Evolutionary conservation across 306 rosid species (phyloP).

Genomic region (Glycine tomentella): DNA sequence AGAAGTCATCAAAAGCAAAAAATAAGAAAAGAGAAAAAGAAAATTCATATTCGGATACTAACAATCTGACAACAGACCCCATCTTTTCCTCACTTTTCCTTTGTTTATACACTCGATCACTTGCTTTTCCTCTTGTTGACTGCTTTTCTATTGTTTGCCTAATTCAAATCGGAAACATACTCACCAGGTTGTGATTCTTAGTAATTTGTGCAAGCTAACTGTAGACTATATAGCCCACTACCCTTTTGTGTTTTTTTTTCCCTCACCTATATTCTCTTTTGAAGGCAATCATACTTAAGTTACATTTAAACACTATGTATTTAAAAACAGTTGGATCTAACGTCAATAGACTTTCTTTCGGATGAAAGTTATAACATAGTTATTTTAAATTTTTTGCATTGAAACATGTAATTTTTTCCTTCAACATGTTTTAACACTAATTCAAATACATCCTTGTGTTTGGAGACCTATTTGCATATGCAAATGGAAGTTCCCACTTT

Average conservation of each 20-base stretch:
- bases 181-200: conserved; percentile 47
- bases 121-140: conserved; percentile 77
- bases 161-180: conserved; percentile 51
- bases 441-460: no score
- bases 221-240: conserved; percentile 48
- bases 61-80: conserved; percentile 62
- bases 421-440: no score
- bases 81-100: conserved; percentile 56
- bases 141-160: conserved; percentile 65
- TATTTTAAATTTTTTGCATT: no score
- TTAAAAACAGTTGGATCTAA: no score
- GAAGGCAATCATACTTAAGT: neutral
- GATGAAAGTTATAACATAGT: no score
- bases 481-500: no score
- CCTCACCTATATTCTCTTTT: neutral
- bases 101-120: conserved; percentile 53
- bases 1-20: conserved; percentile 86
- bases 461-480: no score
- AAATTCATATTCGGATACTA: conserved; percentile 54
- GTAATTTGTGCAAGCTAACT: conserved; percentile 54
- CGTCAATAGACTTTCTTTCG: no score
- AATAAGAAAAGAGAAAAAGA: conserved; percentile 43
- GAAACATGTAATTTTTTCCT: no score
- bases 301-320: neutral
- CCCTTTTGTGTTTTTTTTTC: neutral